Evolutionary conservation across 2,329 filamentous ascomycete genomes (phyloP).

Genomic region (Pseudonectria buxi): DNA sequence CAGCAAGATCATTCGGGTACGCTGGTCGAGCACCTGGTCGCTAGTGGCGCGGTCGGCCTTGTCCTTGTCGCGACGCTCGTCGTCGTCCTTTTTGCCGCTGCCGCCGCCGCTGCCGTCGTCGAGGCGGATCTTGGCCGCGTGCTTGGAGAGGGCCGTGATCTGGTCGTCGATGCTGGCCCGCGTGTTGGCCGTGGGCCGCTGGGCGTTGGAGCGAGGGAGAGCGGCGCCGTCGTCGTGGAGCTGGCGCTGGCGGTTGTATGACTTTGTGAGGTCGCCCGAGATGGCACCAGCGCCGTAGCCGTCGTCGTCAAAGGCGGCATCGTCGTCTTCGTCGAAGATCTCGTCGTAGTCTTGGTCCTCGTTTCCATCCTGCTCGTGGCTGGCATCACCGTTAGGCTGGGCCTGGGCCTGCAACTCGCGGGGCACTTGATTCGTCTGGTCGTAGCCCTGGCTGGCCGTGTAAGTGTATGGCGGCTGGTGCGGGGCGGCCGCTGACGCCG

Average conservation of each 20-base stretch:
- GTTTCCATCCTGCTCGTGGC: constrained; percentile 14
- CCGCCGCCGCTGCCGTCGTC: constrained; percentile 40
- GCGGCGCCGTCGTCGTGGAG: constrained; percentile 44
- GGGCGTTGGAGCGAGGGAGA: constrained; percentile 66
- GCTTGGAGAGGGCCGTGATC: constrained; percentile 72
- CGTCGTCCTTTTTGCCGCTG: constrained; percentile 45
- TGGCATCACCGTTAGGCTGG: constrained; percentile 14
- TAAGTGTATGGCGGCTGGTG: constrained; percentile 40
- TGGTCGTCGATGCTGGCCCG: constrained; percentile 78
- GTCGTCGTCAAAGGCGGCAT: constrained; percentile 57
- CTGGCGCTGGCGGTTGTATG: constrained; percentile 78
- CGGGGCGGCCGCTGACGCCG: constrained; percentile 32
- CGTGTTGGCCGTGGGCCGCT: constrained; percentile 75
- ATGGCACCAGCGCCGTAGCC: constrained; percentile 49
- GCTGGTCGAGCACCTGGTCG: constrained; percentile 89
- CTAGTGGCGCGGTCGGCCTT: constrained; percentile 89
- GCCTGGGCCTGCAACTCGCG: constrained; percentile 24
- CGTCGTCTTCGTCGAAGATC: constrained; percentile 29
- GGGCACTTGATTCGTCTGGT: constrained; percentile 29
- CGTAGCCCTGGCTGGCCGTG: constrained; percentile 38
- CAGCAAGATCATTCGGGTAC: constrained; percentile 89
- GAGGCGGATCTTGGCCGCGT: constrained; percentile 79
- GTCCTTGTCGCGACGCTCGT: constrained; percentile 57
- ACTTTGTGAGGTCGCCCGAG: constrained; percentile 66
- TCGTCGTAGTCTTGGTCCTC: constrained; percentile 20